Evolutionary conservation across 441 rosid genomes (phyloP), one percentile per base, ranked within the genome.

Genomic region (Jatropha podagrica): DNA sequence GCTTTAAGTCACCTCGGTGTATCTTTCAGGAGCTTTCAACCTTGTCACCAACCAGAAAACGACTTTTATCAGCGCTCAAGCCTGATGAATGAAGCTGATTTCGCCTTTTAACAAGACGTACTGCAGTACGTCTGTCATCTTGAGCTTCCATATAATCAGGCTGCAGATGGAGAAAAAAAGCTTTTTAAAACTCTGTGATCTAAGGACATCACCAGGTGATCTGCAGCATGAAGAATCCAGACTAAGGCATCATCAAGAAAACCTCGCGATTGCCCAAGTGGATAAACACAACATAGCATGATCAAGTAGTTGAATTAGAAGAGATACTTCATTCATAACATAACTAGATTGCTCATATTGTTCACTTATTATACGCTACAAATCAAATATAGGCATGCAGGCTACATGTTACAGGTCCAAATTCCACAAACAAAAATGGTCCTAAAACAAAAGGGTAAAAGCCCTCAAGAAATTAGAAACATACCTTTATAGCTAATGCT

Each of bases 1-100:
- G 38, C 14, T 42, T 62, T 23, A 46, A 63, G 14, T 41, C 58
- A 27, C 49, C n/a, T 73, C 63, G 20, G 20, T 58, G 23, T 56
- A n/a, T 7, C 52, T 78, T 83, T 78, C 69, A 82, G 59, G 79
- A 82, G 59, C 73, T 69, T 68, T 77, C 74, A n/a, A 84, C 76
- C 77, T 81, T 79, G 63, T 92, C 94, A 40, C 86, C 82, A 9
- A 90, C 95, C 9, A 56, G 60, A 76, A 74, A 92, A 46, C 91
- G 91, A 27, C 68, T 86, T 78, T 79, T 37, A 64, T 74, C 69
- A 54, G 81, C 64, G 74, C 85, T 86, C 80, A 81, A 48, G n/a
- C 93, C 94, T 0, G 92, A 84, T 46, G 77, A 73, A 73, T 91
- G 95, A 71, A 89, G 90, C 78, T 87, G 95, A 81, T 88, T 90